phyloP scores from a whole-genome alignment of 2,329 filamentous ascomycete species.

The Claviceps sp. region DNA sequence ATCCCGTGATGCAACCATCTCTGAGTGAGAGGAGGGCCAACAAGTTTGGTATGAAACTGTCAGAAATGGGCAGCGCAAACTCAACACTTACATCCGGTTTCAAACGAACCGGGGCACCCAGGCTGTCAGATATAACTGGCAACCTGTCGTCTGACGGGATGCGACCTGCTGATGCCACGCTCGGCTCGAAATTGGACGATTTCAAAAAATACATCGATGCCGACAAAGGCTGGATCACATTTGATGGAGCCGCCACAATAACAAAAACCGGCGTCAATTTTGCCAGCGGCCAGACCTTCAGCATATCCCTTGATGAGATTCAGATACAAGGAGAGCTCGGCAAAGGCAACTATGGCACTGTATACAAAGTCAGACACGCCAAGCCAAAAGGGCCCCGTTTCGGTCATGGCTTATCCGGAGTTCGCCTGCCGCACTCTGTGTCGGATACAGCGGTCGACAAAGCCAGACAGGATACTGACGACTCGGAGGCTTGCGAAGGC shows the following conservation, averaged over 20 bases:
- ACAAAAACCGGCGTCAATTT: constrained; percentile 88
- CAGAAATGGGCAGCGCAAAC: constrained; percentile 31
- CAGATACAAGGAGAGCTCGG: constrained; percentile 86
- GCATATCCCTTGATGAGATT: constrained; percentile 89
- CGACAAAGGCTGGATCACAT: constrained; percentile 80
- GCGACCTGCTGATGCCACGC: constrained; percentile 23
- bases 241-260: constrained; percentile 84
- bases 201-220: constrained; percentile 76
- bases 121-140: constrained; percentile 27
- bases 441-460: constrained; percentile 21
- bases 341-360: constrained; percentile 96
- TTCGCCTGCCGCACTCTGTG: constrained; percentile 23
- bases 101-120: constrained; percentile 25
- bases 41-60: constrained; percentile 43
- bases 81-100: constrained; percentile 13
- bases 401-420: constrained; percentile 41
- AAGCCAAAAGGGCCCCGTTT: constrained; percentile 47
- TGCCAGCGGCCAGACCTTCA: constrained; percentile 76
- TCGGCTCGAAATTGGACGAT: constrained; percentile 40
- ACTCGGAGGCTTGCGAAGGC: constrained; percentile 20
- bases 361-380: constrained; percentile 88
- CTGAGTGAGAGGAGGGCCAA: constrained; percentile 51
- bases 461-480: constrained; percentile 15
- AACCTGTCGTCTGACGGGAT: constrained; percentile 8
- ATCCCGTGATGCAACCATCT: constrained; percentile 41